Conservation (phyloP, 176 grass and related monocot genomes). For the Avena eriantha region DNA sequence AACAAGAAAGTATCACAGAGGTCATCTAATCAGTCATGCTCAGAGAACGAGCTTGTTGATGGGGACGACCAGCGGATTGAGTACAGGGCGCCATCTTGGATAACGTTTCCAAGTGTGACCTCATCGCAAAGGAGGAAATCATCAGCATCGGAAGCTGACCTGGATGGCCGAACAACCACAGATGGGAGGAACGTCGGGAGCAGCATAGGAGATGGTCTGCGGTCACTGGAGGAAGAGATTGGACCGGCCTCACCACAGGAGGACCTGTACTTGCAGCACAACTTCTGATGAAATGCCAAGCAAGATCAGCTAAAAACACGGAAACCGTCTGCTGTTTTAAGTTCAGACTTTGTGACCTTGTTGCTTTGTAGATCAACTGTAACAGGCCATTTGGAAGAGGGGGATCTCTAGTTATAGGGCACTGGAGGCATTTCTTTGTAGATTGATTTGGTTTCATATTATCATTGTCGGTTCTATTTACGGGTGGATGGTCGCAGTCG, state of each 20-base stretch:
- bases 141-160: conserved; percentile 86
- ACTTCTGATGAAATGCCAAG: conserved; percentile 71
- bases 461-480: conserved; percentile 27
- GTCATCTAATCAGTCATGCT: conserved; percentile 95
- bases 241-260: conserved; percentile 82
- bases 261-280: conserved; percentile 94
- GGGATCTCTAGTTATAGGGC: conserved; percentile 36
- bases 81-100: conserved; percentile 94
- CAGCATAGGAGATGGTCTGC: conserved; percentile 64
- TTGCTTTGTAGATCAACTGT: conserved; percentile 41
- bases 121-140: conserved; percentile 97
- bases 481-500: conserved; percentile 5
- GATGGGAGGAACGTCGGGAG: conserved; percentile 72
- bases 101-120: conserved; percentile 92
- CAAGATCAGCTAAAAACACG: conserved; percentile 27
- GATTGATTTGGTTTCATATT: conserved; percentile 35
- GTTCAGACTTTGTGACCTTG: conserved; percentile 24
- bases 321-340: conserved; percentile 11
- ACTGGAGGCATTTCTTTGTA: conserved; percentile 48
- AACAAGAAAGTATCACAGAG: conserved; percentile 91
- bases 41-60: conserved; percentile 81
- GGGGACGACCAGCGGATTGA: conserved; percentile 77
- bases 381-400: conserved; percentile 15
- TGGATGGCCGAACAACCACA: conserved; percentile 68
- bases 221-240: conserved; percentile 97